Evolutionary conservation across 1,284 basidiomycete species (phyloP), one percentile per base, ranked within the genome.

Genomic region (Pascua sp.): DNA sequence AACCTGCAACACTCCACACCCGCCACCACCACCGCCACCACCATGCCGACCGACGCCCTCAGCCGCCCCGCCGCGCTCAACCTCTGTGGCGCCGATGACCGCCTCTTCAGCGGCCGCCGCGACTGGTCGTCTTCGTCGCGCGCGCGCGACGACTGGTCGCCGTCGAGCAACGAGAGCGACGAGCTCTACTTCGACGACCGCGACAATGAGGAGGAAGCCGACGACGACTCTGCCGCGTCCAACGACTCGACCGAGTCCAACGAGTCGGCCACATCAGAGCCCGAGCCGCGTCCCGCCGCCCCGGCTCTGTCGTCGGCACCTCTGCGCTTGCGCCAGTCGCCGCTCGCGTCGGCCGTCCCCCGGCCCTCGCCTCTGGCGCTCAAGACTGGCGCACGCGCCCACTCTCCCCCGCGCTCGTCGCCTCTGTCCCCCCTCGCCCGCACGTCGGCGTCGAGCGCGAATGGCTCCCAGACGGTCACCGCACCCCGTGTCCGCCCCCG

Each of bases 31-130:
- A 40, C 11, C 18, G 15, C 36, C 47, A 50, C 11, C 42, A 32
- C 40, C 15, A 61, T 61, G 59, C 59, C 59, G 15, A 53, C 56
- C 42, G 56, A 52, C 56, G 51, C 56, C 47, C 42, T 57, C 38
- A n/a, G 47, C 42, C 56, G 56, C 47, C 56, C 56, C 18, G 2
- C 51, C 11, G 43, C 43, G 7, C 55, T 56, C 16, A 43, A 57
- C 51, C 48, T 49, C 44, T 53, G 48, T 36, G 39, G 16, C 17
- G 17, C 24, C 53, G 43, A 42, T 47, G 43, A 48, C 36, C 38
- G 47, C 36, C 15, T 32, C 43, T 40, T 41, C 17, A 43, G 41
- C 9, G 47, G 42, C 18, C 38, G 12, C 13, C 43, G 49, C 18
- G 52, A 51, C 50, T 44, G 50, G 1, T 38, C 52, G 12, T 38